Evolutionary conservation across 192 early-diverging fungal species (phyloP), one percentile per base, ranked within the genome.

Genomic region (Entophlyctis luteolus): DNA sequence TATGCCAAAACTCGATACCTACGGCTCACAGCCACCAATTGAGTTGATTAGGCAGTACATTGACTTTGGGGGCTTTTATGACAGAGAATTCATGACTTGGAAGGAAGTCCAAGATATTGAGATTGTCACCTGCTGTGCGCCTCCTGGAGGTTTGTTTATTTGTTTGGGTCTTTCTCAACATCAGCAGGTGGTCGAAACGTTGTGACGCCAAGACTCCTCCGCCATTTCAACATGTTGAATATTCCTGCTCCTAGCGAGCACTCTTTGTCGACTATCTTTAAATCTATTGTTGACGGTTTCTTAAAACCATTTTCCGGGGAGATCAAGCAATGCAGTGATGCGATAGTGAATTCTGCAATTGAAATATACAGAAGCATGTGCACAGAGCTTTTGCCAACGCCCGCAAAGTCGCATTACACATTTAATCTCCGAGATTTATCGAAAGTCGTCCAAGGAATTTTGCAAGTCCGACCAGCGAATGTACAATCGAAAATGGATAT

Each of bases 1-100:
- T 55, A 85, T 85, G 81, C 81, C 84, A 1, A 85, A 85, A 42
- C 71, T 83, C 6, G 83, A 85, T 55, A 85, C 80, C 0, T 85
- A 85, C 59, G 83, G 83, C 23, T 80, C 83, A 34, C 83, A 85
- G 48, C 79, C 83, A 38, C 79, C 83, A 4, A 83, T 85, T 49
- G 83, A 85, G 48, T 68, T 85, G 2, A 57, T 85, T 2, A 52
- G 83, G 32, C 83, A 85, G 66, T 85, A 83, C 55, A 46, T 85
- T 20, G 83, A 81, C 42, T 83, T 77, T 58, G 68, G 74, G 28
- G 83, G 83, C 5, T 85, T 85, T 57, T 85, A 85, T 70, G 83
- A 85, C 56, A 73, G 83, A 45, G 83, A 85, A 59, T 81, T 78
- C 38, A 69, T 85, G 18, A 53, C 63, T 3, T 85, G 83, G 83